Base-by-base conservation (phyloP, 495 filamentous ascomycete genomes). In the Choiromyces venosus region DNA sequence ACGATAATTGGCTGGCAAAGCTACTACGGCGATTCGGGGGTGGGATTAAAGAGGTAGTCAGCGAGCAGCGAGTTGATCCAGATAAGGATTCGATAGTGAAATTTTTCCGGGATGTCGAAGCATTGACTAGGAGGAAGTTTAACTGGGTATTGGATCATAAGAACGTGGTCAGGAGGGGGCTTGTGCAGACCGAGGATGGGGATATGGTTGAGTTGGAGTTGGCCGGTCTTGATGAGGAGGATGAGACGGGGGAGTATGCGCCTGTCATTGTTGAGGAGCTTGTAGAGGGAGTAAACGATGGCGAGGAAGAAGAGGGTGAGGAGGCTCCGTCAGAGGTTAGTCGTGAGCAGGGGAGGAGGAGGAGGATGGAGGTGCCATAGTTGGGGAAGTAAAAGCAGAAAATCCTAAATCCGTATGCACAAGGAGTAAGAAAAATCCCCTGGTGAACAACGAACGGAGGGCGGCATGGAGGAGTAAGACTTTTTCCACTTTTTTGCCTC, bases 231-330 rank as follows among this genome's bases (percentile, higher is more conserved):
- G 91, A 94, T 74, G 92, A 88, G 72, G 92, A 96, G 71, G 92
- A 95, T 69, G 92, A 95, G 82, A 87, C 87, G 72, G 93, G 92
- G 25, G 94, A 97, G 80, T 94, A 93, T 85, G 90, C 91, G 73
- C 95, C 94, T 21, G 86, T 91, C 35, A 82, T 99, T 25, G 92
- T 99, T 7, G 88, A 93, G 68, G 77, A 93, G 76, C 86, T 87
- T 67, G 82, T 82, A 37, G 78, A 82, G n/a, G 73, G 68, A 19
- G 25, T n/a, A n/a, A n/a, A n/a, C n/a, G n/a, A n/a, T n/a, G n/a
- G 5, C 44, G 21, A 25, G 40, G 40, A 16, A 16, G 40, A 42
- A 16, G 40, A 42, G 40, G n/a, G n/a, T n/a, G n/a, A 18, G 14
- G 39, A 40, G 39, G 39, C 18, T 52, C 44, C 7, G 0, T 9